phyloP scores from a whole-genome alignment of 192 early-diverging fungal genomes.

The Gigaspora rosea region DNA sequence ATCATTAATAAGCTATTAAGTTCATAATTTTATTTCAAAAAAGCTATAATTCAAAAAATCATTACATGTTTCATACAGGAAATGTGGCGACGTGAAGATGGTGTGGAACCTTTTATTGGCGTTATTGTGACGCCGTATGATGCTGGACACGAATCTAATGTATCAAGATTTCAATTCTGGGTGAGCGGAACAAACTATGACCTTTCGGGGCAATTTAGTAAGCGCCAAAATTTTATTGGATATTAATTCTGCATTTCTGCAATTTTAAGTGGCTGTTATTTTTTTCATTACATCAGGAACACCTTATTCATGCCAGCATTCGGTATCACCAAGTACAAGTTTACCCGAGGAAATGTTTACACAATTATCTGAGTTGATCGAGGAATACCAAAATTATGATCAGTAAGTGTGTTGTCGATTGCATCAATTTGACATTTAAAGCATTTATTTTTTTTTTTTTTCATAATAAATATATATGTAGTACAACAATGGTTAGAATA shows the following conservation, averaged over 20 bases:
- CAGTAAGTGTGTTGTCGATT: constrained; percentile 17
- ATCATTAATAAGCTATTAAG: constrained; percentile 3
- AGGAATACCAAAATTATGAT: constrained; percentile 22
- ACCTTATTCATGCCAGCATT: constrained; percentile 19
- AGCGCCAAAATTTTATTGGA: constrained; percentile 6
- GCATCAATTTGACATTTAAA: background rate
- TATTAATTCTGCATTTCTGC: background rate
- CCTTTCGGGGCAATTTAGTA: constrained; percentile 56
- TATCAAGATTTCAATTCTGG: constrained; percentile 63
- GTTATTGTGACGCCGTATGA: constrained; percentile 86
- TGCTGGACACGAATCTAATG: constrained; percentile 47
- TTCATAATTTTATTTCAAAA: constrained; percentile 1
- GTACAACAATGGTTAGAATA: background rate
- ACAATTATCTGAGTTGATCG: background rate
- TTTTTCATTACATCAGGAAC: background rate
- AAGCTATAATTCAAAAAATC: constrained; percentile 27
- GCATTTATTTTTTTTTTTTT: background rate
- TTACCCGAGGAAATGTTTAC: constrained; percentile 19
- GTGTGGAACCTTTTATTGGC: constrained; percentile 87
- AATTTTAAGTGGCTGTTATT: background rate
- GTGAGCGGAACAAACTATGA: constrained; percentile 59
- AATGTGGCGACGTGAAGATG: constrained; percentile 66
- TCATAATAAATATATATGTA: background rate
- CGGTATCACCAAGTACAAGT: constrained; percentile 1
- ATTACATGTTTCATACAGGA: constrained; percentile 29